Evolutionary conservation across 2,329 filamentous ascomycete genomes (phyloP).

Genomic region (Aspergillus arachidicola): DNA sequence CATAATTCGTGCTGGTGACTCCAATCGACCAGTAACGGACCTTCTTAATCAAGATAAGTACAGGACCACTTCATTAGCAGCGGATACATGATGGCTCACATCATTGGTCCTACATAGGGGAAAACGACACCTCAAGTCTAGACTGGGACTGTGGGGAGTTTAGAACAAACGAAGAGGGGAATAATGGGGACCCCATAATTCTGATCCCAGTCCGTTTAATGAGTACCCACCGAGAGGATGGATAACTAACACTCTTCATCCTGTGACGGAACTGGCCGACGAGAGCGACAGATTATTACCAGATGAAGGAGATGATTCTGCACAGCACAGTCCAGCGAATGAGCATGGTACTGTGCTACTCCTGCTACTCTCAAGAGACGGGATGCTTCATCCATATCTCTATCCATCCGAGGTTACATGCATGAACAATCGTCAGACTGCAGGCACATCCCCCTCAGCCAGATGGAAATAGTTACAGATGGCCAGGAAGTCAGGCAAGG

Average conservation of each 20-base stretch:
- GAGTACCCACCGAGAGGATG: neutral
- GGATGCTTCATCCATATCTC: neutral
- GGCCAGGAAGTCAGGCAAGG: no score
- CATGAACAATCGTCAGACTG: neutral
- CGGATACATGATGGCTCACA: neutral
- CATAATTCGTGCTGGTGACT: neutral
- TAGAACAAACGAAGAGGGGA: neutral
- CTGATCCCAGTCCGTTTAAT: neutral
- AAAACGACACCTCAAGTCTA: neutral
- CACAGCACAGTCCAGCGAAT: neutral
- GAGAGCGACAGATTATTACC: neutral
- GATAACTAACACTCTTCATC: neutral
- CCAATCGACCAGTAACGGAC: neutral
- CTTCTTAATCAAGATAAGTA: slow-evolving; percentile 1
- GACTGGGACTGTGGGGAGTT: slow-evolving; percentile 1
- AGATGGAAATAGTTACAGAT: no score
- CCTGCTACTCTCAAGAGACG: neutral
- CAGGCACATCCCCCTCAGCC: no score
- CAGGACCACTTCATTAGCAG: slow-evolving; percentile 1
- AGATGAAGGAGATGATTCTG: neutral
- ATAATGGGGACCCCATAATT: slow-evolving; percentile 4
- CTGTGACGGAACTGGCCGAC: neutral
- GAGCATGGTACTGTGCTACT: neutral
- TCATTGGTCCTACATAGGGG: neutral
- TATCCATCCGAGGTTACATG: neutral